Evolutionary conservation across 805 yeast species (phyloP), one percentile per base, ranked within the genome.

Genomic region (Babjeviella inositovora): DNA sequence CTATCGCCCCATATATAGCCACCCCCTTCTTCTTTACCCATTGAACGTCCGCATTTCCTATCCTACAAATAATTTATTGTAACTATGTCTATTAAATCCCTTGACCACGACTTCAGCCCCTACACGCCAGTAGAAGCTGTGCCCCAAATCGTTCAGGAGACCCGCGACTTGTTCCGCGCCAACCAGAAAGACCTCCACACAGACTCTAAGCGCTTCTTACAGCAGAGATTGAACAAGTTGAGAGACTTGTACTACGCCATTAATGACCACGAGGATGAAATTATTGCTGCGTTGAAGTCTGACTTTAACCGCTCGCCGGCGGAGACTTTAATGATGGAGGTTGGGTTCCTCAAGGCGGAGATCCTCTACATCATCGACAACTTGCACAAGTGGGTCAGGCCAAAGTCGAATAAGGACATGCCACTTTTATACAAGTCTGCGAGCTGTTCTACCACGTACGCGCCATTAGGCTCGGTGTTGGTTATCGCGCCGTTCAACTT

Each of bases 401-500:
- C 72, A 2, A 57, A 57, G 27, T 34, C 41, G 5, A 57, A 56
- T 3, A 31, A 39, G 7, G 50, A 44, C 25, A 26, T 48, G 17
- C 58, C 71, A 2, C 23, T 54, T 3, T 15, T 27, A 28, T 48
- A 34, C 25, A 25, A 41, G n/a, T 34, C 46, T 3, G 20, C 37
- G 6, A 23, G 30, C 12, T 51, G n/a, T n/a, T n/a, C n/a, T n/a
- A n/a, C n/a, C n/a, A n/a, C n/a, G n/a, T n/a, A n/a, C n/a, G n/a
- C n/a, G 19, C 62, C 62, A 2, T 39, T 50, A 25, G 97, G 96
- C 4, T 61, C 64, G 2, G 75, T 75, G 3, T 57, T 84, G 28
- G 56, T 87, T 23, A 69, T 85, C 23, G 53, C 75, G 3, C 87
- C 93, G 0, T 81, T 75, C 62, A 81, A 81, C 47, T 82, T 70